Conservation (phyloP, 176 grass and related monocot species). For the Neostapfia colusana region DNA sequence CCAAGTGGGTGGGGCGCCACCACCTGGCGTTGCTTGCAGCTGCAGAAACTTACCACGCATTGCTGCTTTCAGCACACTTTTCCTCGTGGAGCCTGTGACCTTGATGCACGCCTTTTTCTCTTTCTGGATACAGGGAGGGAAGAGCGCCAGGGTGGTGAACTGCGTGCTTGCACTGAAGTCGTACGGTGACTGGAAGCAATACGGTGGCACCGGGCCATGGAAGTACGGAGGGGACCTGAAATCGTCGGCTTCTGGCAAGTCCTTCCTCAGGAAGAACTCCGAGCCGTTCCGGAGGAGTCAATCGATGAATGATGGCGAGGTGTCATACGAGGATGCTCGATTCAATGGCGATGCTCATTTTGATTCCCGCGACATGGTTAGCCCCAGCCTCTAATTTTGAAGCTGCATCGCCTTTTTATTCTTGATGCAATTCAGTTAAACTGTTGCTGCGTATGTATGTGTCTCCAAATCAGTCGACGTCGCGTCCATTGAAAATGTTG, state of each 20-base stretch:
- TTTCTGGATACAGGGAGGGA: conserved; percentile 83
- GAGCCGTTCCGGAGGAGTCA: conserved; percentile 75
- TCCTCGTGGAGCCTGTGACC: conserved; percentile 36
- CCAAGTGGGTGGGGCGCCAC: neutral
- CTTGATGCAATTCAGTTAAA: conserved; percentile 24
- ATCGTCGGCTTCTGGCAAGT: conserved; percentile 59
- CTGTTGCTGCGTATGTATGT: conserved; percentile 3
- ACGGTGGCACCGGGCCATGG: conserved; percentile 77
- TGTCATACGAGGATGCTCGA: conserved; percentile 46
- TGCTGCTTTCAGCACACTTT: conserved; percentile 41
- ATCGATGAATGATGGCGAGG: conserved; percentile 70
- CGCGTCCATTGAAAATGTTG: conserved; percentile 79
- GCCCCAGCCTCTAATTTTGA: conserved; percentile 7
- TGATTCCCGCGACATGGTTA: conserved; percentile 72
- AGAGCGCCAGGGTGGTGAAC: conserved; percentile 90
- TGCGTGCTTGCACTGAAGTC: conserved; percentile 90
- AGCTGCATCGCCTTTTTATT: conserved; percentile 22
- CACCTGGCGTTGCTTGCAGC: conserved; percentile 46
- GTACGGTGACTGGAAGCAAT: conserved; percentile 94
- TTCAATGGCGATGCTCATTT: conserved; percentile 48
- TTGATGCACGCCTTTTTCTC: conserved; percentile 45
- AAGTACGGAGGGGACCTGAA: conserved; percentile 84
- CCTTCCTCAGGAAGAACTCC: conserved; percentile 74
- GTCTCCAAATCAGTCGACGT: conserved; percentile 60
- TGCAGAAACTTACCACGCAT: conserved; percentile 40